These are phyloP conservation scores for Rhizomucor pusillus DNA, from an alignment of 371 early-diverging fungal genomes.

Conservation along the genomic window DNA sequence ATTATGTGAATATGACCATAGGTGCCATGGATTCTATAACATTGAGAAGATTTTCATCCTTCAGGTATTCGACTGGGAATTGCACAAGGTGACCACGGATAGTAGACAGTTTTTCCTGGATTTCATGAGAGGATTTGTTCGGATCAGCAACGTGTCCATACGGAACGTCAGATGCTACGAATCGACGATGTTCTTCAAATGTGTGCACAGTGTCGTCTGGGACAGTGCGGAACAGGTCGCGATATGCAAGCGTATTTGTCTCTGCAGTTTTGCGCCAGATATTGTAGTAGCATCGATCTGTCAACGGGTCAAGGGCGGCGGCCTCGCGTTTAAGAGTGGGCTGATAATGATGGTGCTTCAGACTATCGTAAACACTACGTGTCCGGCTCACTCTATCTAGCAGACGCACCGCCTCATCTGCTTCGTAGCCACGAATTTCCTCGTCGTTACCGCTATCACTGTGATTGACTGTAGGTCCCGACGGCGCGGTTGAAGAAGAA, in stretches of 20 bases:
- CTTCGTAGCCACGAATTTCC: constrained; percentile 28
- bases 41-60: constrained; percentile 66
- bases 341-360: constrained; percentile 8
- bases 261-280: constrained; percentile 69
- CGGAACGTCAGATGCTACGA: constrained; percentile 45
- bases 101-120: constrained; percentile 35
- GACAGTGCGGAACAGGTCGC: constrained; percentile 80
- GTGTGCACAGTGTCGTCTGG: constrained; percentile 79
- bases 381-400: constrained; percentile 36
- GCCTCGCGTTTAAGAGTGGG: constrained; percentile 29
- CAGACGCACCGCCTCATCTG: constrained; percentile 36
- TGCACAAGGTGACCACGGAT: constrained; percentile 69
- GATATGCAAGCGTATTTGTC: constrained; percentile 69
- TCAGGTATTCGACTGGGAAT: constrained; percentile 76
- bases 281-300: constrained; percentile 57
- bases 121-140: constrained; percentile 25
- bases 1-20: constrained; percentile 58
- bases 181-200: constrained; percentile 58
- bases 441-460: constrained; percentile 14
- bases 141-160: constrained; percentile 59
- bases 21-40: constrained; percentile 52
- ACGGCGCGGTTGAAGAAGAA: constrained; percentile 9
- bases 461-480: constrained; percentile 12
- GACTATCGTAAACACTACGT: constrained; percentile 37
- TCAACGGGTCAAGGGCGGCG: constrained; percentile 72